A percentile compares a stretch with the other conserved stretches of the same genome.
phyloP scores from a whole-genome alignment of 768 basidiomycete genomes.

The Lanmaoa pseudosensibilis region DNA sequence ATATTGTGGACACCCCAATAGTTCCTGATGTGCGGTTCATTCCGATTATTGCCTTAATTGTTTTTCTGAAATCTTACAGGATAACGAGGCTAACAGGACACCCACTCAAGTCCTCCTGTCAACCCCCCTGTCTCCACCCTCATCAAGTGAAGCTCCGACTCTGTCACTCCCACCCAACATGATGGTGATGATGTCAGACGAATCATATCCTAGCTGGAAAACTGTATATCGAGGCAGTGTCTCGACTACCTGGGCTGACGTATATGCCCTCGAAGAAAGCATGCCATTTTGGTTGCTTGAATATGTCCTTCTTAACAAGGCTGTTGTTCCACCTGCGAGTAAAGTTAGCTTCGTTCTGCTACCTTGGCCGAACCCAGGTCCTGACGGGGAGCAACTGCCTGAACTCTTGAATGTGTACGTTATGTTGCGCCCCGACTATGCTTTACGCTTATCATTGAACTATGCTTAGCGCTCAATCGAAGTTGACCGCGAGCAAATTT shows the following conservation, averaged over 20 bases:
- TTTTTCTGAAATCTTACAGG: slow-evolving; percentile 18
- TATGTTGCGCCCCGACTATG: not conserved
- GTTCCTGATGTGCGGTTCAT: slow-evolving; percentile 27
- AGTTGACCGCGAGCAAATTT: slow-evolving; percentile 84
- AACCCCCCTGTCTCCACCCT: slow-evolving; percentile 61
- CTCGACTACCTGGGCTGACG: slow-evolving; percentile 53
- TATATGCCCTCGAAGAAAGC: slow-evolving; percentile 61
- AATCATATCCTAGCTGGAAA: slow-evolving; percentile 70
- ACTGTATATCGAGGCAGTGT: slow-evolving; percentile 76
- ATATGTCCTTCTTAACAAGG: slow-evolving; percentile 72
- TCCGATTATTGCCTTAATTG: not conserved
- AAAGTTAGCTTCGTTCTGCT: slow-evolving; percentile 91
- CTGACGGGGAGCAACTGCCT: slow-evolving; percentile 61
- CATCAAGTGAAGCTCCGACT: slow-evolving; percentile 69
- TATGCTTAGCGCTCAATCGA: slow-evolving; percentile 63
- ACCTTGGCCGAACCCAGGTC: slow-evolving; percentile 66
- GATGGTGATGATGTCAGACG: slow-evolving; percentile 78
- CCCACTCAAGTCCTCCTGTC: slow-evolving; percentile 56
- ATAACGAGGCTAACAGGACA: slow-evolving; percentile 40
- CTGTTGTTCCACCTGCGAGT: slow-evolving; percentile 48
- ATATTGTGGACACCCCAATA: slow-evolving; percentile 12
- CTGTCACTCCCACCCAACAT: slow-evolving; percentile 59
- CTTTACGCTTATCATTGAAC: not conserved
- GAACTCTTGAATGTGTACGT: slow-evolving; percentile 86
- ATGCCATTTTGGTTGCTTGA: slow-evolving; percentile 91